Evolutionary conservation across 2,329 filamentous ascomycete species (phyloP).

Genomic region (Aspergillus thermomutatus): DNA sequence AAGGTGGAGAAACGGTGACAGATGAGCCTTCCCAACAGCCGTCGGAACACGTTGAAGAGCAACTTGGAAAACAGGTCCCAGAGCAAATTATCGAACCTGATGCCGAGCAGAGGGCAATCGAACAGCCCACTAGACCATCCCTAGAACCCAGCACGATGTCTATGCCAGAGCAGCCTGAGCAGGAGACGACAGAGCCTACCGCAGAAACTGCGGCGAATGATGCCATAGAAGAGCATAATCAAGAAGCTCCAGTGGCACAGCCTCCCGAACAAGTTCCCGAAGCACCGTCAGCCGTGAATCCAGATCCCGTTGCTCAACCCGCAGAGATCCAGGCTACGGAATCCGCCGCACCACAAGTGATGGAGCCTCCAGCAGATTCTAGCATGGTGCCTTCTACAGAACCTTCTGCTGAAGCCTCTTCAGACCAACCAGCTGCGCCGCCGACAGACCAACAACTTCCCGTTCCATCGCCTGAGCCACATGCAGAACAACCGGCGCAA

Average conservation of each 20-base stretch:
- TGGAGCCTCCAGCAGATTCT: not conserved
- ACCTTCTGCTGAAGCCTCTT: not conserved
- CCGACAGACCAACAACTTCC: not conserved
- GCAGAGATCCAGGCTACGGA: not conserved
- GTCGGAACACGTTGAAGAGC: not conserved
- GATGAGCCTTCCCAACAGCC: not conserved
- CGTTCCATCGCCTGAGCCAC: not conserved
- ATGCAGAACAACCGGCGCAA: not conserved
- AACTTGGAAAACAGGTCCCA: not conserved
- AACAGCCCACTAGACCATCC: not conserved
- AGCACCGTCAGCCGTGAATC: not conserved
- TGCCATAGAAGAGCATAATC: not conserved
- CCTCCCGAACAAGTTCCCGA: not conserved
- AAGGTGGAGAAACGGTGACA: not conserved
- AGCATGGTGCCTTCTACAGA: not conserved
- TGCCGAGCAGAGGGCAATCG: not conserved
- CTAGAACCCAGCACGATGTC: not conserved
- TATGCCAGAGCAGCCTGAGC: not conserved
- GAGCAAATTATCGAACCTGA: not conserved
- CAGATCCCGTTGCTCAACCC: not conserved
- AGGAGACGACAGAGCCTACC: not conserved
- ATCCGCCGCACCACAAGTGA: not conserved
- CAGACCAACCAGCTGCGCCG: not conserved
- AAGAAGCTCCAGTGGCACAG: not conserved
- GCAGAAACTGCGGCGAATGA: not conserved